phyloP scores from a whole-genome alignment of 768 basidiomycete species.

The Boletales sp. region DNA sequence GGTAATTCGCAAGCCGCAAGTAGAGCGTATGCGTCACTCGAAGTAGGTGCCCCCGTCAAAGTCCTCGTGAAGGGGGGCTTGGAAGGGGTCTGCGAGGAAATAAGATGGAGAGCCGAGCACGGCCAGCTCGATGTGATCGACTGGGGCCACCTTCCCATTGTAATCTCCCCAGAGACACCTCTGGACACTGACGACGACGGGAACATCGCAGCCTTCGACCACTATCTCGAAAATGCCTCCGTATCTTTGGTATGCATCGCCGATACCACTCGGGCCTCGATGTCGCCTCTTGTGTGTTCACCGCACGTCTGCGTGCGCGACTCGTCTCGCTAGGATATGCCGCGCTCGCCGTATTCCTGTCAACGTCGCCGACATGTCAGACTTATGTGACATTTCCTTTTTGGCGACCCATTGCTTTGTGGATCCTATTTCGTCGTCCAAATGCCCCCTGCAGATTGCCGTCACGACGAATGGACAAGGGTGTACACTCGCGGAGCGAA shows the following conservation, averaged over 20 bases:
- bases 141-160: constrained; percentile 42
- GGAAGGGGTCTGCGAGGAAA: constrained; percentile 59
- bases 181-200: constrained; percentile 22
- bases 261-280: constrained; percentile 57
- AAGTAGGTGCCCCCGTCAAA: constrained; percentile 70
- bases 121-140: constrained; percentile 58
- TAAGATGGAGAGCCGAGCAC: constrained; percentile 57
- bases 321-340: constrained; percentile 54
- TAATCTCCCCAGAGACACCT: constrained; percentile 26
- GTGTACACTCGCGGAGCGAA: constrained; percentile 75
- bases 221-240: constrained; percentile 36
- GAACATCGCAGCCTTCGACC: constrained; percentile 46
- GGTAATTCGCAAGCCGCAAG: constrained; percentile 73
- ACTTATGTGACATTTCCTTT: constrained; percentile 87
- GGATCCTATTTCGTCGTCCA: constrained; percentile 41
- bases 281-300: constrained; percentile 35
- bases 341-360: constrained; percentile 60
- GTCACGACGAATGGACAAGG: constrained; percentile 91
- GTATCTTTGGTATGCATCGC: constrained; percentile 73
- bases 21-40: constrained; percentile 76
- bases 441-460: constrained; percentile 65
- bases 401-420: constrained; percentile 80
- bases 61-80: constrained; percentile 55
- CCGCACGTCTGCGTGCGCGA: constrained; percentile 47
- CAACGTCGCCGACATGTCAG: constrained; percentile 84